Conservation (phyloP, 1,284 basidiomycete genomes). For the Fistulina hepatica region DNA sequence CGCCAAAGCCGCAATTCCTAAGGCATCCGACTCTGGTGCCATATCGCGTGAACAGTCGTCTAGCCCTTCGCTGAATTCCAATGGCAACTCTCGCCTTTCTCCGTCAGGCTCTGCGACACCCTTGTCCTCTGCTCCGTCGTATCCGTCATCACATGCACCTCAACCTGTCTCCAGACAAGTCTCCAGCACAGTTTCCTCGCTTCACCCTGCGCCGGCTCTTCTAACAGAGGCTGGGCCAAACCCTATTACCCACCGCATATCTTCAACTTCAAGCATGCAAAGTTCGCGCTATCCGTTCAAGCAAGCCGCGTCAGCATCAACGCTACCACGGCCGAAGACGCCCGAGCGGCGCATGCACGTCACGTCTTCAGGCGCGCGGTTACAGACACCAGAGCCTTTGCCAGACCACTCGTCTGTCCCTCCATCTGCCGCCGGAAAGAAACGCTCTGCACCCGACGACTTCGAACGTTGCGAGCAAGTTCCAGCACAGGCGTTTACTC, state of each 20-base stretch:
- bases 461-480: constrained; percentile 44
- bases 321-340: constrained; percentile 37
- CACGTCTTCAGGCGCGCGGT: constrained; percentile 33
- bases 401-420: constrained; percentile 16
- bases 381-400: constrained; percentile 34
- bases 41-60: too few relatives aligned
- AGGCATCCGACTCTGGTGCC: too few relatives aligned
- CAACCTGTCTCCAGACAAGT: constrained; percentile 18
- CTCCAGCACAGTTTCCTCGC: constrained; percentile 6
- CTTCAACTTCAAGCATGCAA: too few relatives aligned
- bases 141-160: constrained; percentile 11
- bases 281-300: constrained; percentile 18
- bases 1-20: constrained; percentile 31
- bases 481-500: constrained; percentile 50
- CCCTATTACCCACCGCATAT: too few relatives aligned
- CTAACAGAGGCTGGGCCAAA: constrained; percentile 11
- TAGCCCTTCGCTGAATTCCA: constrained; percentile 10
- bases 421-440: constrained; percentile 38
- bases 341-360: constrained; percentile 34
- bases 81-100: constrained; percentile 5
- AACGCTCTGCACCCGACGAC: constrained; percentile 63
- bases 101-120: neutral
- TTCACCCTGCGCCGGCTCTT: constrained; percentile 10
- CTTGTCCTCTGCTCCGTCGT: neutral
- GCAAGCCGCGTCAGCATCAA: constrained; percentile 35